Base-by-base conservation (phyloP, 208 protist species). In the Acanthamoeba royreba region DNA sequence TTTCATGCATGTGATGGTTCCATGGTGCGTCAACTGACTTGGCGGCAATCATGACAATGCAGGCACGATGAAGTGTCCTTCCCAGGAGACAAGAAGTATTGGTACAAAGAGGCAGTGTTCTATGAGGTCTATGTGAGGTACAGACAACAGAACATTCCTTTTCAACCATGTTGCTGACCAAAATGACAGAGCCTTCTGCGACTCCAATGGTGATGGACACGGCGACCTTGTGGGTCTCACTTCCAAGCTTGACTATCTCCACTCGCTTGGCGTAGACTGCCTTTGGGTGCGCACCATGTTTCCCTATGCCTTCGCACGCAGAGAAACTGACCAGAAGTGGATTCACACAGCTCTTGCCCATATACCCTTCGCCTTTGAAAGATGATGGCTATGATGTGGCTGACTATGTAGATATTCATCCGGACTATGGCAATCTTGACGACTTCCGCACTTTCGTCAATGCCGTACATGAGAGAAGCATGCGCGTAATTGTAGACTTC, bases 381-480 rank as follows among this genome's bases (percentile, higher is more conserved):
- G 96, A 97, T 83, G 95, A 97, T 90, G 96, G 96, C 69, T 97
- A 97, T 86, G 96, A 97, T 63, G 95, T 97, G 40, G 35, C 92
- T 35, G 96, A 97, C 86, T 97, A 97, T 61, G 90, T 93, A 42
- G 93, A 90, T 52, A 94, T 97, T 42, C 94, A 97, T 38, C 96
- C 95, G 40, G 92, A 97, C 58, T 97, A 96, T 89, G 96, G 96
- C 1, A 96, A 33, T 47, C 58, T 97, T 4, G 92, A 96, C 43
- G 96, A 97, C 86, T 96, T 97, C 66, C 89, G 96, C 87, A 90
- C 90, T 35, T 79, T 97, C 22, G 46, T 72, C 15, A 90, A 94
- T 86, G 63, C 92, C 13, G 83, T 86, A 15, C 66, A 83, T 22
- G 87, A 92, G 38, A 38, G 61, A 13, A 95, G 94, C 63, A 95